Evolutionary conservation across 495 filamentous ascomycete genomes (phyloP), one percentile per base, ranked within the genome.

Genomic region (Geopyxis carbonaria): DNA sequence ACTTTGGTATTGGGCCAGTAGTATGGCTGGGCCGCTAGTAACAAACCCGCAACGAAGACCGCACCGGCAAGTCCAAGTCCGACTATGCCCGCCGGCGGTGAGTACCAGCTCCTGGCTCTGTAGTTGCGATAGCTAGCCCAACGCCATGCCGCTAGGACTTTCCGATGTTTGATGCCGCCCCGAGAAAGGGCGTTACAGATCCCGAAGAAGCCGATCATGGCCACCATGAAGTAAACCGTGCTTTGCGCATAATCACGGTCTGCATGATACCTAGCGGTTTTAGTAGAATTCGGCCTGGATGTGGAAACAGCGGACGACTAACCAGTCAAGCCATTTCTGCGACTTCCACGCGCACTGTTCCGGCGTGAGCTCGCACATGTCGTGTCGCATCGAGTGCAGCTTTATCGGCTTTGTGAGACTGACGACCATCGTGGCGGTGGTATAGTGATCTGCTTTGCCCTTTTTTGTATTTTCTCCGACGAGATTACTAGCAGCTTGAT

Each of bases 1-100:
- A 49, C 57, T 22, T 42, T 49, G 3, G 56, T 61, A 27, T 65
- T 67, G 2, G 68, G 62, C 67, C 69, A 73, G 53, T 74, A 74
- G 40, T 73, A 73, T 0, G 70, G 69, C 34, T 22, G 27, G 0
- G 35, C 42, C 1, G 45, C 22, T 7, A 47, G 31, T 10, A 19
- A 9, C 16, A 34, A 9, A 34, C 11, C 16, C 16, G 20, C 20
- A 18, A 2, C 10, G 16, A 34, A 34, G 3, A 34, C 31, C 10
- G 6, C 11, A 10, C 31, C 31, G 16, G 20, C 20, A 9, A 9
- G 13, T 9, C 31, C 31, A 34, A 34, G 10, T 10, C 14, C 10
- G 11, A 34, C 10, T 6, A 34, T 6, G 9, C 31, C 31, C 11
- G 20, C 13, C 11, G 31, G 16, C 16, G 31, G 31, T 19, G 31